Base-by-base conservation (phyloP, 1,284 basidiomycete genomes). In the Cryptococcus wingfieldii region DNA sequence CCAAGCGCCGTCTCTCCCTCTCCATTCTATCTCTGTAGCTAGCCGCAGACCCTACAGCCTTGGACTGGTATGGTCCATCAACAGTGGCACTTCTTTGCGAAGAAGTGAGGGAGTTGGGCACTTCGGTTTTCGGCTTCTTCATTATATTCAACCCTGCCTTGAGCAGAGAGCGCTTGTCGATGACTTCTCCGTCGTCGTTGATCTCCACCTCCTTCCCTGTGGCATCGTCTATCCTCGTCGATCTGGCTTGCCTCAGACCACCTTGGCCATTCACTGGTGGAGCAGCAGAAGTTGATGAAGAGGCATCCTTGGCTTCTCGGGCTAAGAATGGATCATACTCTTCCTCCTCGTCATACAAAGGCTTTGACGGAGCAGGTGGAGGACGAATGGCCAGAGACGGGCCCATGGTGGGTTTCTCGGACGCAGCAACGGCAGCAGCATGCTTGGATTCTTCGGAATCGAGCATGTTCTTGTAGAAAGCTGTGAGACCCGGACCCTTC, bases 151-250 rank as follows among this genome's bases (percentile, higher is more conserved):
- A 80, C 2, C 96, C 96, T 4, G 91, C 92, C 37, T 86, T 84
- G 42, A 98, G 81, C 9, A 99, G 80, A 45, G 95, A 89, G 54
- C 94, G 87, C 70, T 95, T 93, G 80, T 98, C 95, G 50, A 99
- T 88, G 50, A 98, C 90, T 74, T 96, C 89, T 68, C 93, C 93
- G 67, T 98, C 94, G 73, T 98, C 96, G 76, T 98, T 98, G 50
- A 98, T 79, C 75, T 97, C 94, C 42, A 98, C 87, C n/a, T 86
- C 81, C 73, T 89, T 88, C 18, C 93, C 94, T 64, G 87, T 80
- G 50, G 82, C 83, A 0, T 56, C 59, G 45, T 60, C 47, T 19
- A 54, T 54, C n/a, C 47, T 58, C 44, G 52, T 44, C 7, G 58
- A 42, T 18, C 54, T 57, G 1, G 62, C 58, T 44, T 53, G 46